These are phyloP conservation scores for Piloderma croceum DNA, from an alignment of 768 basidiomycete genomes.

Conservation along the genomic window DNA sequence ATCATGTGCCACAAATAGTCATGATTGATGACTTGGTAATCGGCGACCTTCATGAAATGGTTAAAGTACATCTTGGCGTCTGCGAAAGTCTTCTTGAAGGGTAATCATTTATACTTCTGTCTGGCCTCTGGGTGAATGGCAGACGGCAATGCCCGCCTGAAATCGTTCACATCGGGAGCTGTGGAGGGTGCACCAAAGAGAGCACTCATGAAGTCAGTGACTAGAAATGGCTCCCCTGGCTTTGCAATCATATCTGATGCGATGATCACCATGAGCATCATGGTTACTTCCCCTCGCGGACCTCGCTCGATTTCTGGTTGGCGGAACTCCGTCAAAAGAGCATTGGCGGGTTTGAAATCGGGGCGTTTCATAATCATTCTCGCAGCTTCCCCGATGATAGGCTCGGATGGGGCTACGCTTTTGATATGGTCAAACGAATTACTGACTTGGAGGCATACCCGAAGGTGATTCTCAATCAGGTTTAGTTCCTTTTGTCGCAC, in stretches of 20 bases:
- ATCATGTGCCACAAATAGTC: conserved; percentile 17
- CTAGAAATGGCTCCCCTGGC: conserved; percentile 2
- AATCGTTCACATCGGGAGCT: too few relatives aligned
- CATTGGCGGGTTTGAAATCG: conserved; percentile 9
- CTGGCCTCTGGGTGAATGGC: too few relatives aligned
- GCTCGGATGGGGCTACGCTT: conserved; percentile 23
- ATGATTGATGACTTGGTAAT: conserved; percentile 13
- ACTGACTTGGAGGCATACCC: conserved; percentile 16
- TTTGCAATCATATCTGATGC: conserved; percentile 19
- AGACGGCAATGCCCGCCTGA: too few relatives aligned
- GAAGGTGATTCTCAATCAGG: conserved; percentile 25
- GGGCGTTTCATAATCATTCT: conserved; percentile 8
- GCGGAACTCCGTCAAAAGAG: conserved; percentile 5
- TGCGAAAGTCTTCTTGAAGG: conserved; percentile 14
- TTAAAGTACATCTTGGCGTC: conserved; percentile 23
- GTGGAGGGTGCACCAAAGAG: too few relatives aligned
- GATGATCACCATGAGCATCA: conserved; percentile 13
- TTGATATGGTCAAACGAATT: conserved; percentile 14
- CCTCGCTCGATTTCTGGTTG: conserved; percentile 16
- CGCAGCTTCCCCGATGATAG: conserved; percentile 25
- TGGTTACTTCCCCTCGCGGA: conserved; percentile 18
- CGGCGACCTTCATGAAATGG: conserved; percentile 25
- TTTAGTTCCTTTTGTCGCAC: conserved; percentile 8
- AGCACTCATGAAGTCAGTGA: conserved; percentile 11
- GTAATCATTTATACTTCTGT: too few relatives aligned